Evolutionary conservation across 495 filamentous ascomycete species (phyloP).

Genomic region (Aspergillus indologenus): DNA sequence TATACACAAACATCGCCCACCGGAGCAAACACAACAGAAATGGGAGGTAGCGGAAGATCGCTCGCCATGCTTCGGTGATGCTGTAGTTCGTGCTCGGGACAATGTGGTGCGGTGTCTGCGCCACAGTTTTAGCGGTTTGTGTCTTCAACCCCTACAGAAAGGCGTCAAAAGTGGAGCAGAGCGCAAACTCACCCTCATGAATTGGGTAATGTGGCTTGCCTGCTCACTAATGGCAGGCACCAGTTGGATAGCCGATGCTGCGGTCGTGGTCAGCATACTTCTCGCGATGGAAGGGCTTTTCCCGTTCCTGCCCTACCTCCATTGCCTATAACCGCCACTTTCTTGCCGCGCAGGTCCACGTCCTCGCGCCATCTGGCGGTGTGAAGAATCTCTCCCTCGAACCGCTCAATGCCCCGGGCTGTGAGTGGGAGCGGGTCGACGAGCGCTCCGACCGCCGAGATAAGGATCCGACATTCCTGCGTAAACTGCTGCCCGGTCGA

Average conservation of each 20-base stretch:
- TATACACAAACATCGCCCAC: constrained; percentile 14
- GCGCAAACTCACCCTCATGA: constrained; percentile 18
- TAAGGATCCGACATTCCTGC: constrained; percentile 43
- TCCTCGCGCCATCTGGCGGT: constrained; percentile 55
- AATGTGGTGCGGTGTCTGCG: constrained; percentile 16
- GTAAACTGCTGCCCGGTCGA: constrained; percentile 13
- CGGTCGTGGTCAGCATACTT: neutral
- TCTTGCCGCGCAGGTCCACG: constrained; percentile 52
- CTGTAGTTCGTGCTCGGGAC: constrained; percentile 6
- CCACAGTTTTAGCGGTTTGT: too few species aligned
- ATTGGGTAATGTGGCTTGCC: constrained; percentile 14
- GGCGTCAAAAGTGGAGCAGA: neutral
- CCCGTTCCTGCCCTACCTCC: constrained; percentile 25
- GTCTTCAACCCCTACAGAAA: too few species aligned
- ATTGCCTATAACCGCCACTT: constrained; percentile 55
- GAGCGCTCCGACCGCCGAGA: constrained; percentile 46
- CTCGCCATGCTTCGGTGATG: constrained; percentile 6
- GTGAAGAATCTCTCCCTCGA: constrained; percentile 54
- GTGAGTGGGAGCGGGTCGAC: constrained; percentile 44
- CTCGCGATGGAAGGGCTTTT: neutral
- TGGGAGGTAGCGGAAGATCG: constrained; percentile 11
- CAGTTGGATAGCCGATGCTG: constrained; percentile 15
- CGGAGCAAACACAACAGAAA: constrained; percentile 14
- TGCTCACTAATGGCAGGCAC: constrained; percentile 13
- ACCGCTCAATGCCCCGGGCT: constrained; percentile 42